These are phyloP conservation scores for Boletus pseudopeckii DNA, from an alignment of 768 basidiomycete genomes.

Conservation along the genomic window DNA sequence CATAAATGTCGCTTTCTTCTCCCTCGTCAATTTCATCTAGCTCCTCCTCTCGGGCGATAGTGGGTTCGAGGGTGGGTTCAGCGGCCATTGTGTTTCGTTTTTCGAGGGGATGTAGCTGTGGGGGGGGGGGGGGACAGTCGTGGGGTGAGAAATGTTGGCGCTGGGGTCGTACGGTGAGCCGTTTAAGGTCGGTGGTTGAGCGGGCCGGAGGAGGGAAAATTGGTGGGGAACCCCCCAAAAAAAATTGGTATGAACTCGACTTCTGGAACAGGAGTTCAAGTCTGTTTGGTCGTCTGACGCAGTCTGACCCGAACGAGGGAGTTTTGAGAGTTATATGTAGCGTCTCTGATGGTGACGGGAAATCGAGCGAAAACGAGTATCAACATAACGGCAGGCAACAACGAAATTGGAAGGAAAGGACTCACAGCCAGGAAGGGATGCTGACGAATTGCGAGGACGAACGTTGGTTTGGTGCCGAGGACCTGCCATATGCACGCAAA, in stretches of 20 bases:
- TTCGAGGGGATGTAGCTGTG: neutral
- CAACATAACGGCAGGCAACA: conserved; percentile 16
- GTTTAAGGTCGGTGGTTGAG: conserved; percentile 11
- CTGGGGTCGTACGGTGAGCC: neutral
- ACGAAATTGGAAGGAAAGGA: conserved; percentile 8
- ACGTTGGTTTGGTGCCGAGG: conserved; percentile 22
- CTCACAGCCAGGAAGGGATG: conserved; percentile 9
- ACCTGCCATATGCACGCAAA: conserved; percentile 13
- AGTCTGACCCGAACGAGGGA: conserved; percentile 1
- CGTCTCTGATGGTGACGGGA: neutral
- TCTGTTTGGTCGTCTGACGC: conserved; percentile 1
- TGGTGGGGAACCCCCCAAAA: neutral
- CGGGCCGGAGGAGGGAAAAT: conserved; percentile 10
- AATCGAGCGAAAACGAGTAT: conserved; percentile 1
- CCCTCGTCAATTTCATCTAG: conserved; percentile 12
- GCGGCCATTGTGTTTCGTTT: conserved; percentile 18
- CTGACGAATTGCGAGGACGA: conserved; percentile 23
- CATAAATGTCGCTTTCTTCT: conserved; percentile 31
- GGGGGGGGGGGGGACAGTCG: neutral
- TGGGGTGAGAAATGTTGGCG: conserved; percentile 7
- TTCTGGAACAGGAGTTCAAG: neutral
- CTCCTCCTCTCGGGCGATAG: neutral
- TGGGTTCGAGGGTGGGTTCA: conserved; percentile 17
- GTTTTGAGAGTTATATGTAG: conserved; percentile 4
- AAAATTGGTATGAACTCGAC: neutral